Evolutionary conservation across 306 rosid genomes (phyloP).

Genomic region (Geum urbanum): DNA sequence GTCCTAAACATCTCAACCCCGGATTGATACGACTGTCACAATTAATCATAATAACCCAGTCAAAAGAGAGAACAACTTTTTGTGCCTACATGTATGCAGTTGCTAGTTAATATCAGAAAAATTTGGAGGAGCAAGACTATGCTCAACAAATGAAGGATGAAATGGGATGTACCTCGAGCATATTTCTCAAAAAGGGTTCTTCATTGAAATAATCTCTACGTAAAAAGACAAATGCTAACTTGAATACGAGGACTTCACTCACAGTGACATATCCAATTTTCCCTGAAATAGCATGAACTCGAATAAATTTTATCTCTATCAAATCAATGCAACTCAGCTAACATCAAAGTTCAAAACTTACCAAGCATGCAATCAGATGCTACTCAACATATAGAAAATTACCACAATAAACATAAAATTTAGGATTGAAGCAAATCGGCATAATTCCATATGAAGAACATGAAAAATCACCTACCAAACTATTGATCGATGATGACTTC

Average conservation of each 20-base stretch:
- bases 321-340: slow-evolving; percentile 19
- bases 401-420: slow-evolving; percentile 17
- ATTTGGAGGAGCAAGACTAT: not conserved
- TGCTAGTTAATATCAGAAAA: not conserved
- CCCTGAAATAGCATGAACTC: slow-evolving; percentile 44
- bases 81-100: not conserved
- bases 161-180: slow-evolving; percentile 70
- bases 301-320: slow-evolving; percentile 12
- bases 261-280: slow-evolving; percentile 96
- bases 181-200: slow-evolving; percentile 95
- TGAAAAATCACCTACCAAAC: slow-evolving; percentile 77
- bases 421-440: not conserved
- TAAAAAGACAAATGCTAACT: slow-evolving; percentile 91
- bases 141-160: not conserved
- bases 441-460: slow-evolving; percentile 20
- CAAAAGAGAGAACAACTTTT: not conserved
- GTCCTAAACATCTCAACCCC: slow-evolving; percentile 97
- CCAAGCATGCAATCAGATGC: slow-evolving; percentile 99
- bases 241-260: slow-evolving; percentile 88
- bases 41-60: slow-evolving; percentile 1
- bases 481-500: slow-evolving; percentile 78
- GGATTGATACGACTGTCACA: slow-evolving; percentile 67
- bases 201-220: slow-evolving; percentile 97
- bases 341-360: slow-evolving; percentile 32
- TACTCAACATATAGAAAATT: slow-evolving; percentile 33